phyloP scores from a whole-genome alignment of 208 protist species.

The Trypanosoma avium region DNA sequence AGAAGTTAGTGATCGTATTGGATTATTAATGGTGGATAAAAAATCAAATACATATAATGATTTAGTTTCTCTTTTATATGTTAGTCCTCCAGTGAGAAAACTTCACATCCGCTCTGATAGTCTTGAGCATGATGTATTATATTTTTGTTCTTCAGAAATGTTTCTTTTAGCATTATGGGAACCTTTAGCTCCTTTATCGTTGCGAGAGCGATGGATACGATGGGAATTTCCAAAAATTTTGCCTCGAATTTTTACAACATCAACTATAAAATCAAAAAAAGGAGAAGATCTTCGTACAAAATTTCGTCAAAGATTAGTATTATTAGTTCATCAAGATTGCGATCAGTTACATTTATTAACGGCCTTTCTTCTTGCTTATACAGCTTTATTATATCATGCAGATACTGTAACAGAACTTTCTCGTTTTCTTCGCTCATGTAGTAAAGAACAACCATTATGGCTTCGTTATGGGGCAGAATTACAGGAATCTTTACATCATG shows the following conservation, averaged over 20 bases:
- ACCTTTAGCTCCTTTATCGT: slow-evolving; percentile 35
- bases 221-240: slow-evolving; percentile 39
- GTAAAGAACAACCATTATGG: slow-evolving; percentile 50
- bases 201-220: slow-evolving; percentile 48
- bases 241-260: slow-evolving; percentile 8
- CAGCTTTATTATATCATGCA: slow-evolving; percentile 54
- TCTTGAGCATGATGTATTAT: slow-evolving; percentile 69
- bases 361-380: slow-evolving; percentile 73
- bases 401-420: slow-evolving; percentile 39
- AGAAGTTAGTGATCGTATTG: slow-evolving; percentile 58
- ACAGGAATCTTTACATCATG: slow-evolving; percentile 30
- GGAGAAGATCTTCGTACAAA: neutral
- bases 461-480: slow-evolving; percentile 30
- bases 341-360: slow-evolving; percentile 54
- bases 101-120: slow-evolving; percentile 49
- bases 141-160: slow-evolving; percentile 47
- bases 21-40: slow-evolving; percentile 31
- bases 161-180: slow-evolving; percentile 81
- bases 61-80: slow-evolving; percentile 47
- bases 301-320: slow-evolving; percentile 36
- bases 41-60: slow-evolving; percentile 25
- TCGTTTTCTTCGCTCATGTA: slow-evolving; percentile 54
- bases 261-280: neutral
- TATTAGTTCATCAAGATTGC: slow-evolving; percentile 75
- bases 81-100: slow-evolving; percentile 64